A percentile compares a stretch with the other conserved stretches of the same genome.
Conservation (phyloP, 768 basidiomycete genomes). For the Peribolospora baueri region DNA sequence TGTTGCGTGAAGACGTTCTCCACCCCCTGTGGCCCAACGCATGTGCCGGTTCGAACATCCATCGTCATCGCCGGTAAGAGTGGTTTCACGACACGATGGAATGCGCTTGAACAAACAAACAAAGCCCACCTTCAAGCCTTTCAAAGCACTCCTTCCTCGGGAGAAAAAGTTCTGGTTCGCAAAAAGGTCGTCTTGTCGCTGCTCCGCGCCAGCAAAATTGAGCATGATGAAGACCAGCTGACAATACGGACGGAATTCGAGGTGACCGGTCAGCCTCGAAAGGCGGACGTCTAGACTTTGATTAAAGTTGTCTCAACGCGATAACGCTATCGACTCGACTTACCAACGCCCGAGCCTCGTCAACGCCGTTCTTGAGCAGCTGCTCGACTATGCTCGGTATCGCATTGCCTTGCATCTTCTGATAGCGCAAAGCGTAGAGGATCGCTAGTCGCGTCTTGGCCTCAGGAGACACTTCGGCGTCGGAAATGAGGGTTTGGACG, state of each 20-base stretch:
- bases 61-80: neutral
- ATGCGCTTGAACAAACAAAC: neutral
- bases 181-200: constrained; percentile 90
- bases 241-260: neutral
- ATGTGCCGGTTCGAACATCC: neutral
- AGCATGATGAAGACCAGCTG: constrained; percentile 81
- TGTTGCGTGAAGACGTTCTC: constrained; percentile 99
- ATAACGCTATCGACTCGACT: neutral
- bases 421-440: constrained; percentile 78
- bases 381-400: constrained; percentile 34
- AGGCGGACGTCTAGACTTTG: neutral
- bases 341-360: constrained; percentile 12
- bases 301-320: neutral
- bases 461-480: constrained; percentile 40
- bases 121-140: constrained; percentile 58
- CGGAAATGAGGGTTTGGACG: constrained; percentile 53
- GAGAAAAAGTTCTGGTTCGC: constrained; percentile 84
- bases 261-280: neutral
- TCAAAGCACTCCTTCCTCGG: constrained; percentile 77
- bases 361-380: constrained; percentile 20
- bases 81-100: neutral
- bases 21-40: constrained; percentile 38
- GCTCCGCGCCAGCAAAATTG: constrained; percentile 81
- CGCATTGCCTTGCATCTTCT: constrained; percentile 60
- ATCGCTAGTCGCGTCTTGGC: constrained; percentile 79